A percentile compares a stretch with the other conserved stretches of the same genome.
Conservation (phyloP, 169 alveolate species). For the Plasmodium vivax region DNA sequence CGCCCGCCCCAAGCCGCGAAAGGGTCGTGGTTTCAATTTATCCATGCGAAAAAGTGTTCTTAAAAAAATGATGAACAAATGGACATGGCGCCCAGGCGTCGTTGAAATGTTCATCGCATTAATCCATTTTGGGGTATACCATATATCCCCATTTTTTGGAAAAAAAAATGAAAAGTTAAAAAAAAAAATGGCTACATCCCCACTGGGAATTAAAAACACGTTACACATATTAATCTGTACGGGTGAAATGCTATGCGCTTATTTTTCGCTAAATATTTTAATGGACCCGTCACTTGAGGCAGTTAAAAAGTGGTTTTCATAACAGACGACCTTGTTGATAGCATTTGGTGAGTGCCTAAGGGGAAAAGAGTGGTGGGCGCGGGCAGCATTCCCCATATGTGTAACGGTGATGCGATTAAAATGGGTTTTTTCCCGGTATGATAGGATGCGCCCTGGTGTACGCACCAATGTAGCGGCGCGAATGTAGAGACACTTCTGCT, state of each 20-base stretch:
- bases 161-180: too few relatives aligned
- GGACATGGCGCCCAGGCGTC: neutral
- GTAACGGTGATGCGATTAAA: neutral
- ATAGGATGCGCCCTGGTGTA: neutral
- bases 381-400: neutral
- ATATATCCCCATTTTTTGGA: neutral
- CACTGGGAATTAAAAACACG: neutral
- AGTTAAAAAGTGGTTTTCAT: conserved; percentile 41
- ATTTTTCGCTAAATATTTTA: conserved; percentile 34
- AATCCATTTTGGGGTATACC: neutral
- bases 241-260: neutral
- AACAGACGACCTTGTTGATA: conserved; percentile 21
- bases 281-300: conserved; percentile 53
- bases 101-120: neutral
- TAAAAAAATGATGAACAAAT: neutral
- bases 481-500: neutral
- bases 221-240: neutral
- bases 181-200: neutral
- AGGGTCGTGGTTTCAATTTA: neutral
- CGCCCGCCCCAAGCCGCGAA: neutral
- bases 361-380: neutral
- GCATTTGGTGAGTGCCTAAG: conserved; percentile 41
- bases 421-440: neutral
- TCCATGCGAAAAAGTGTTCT: neutral
- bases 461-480: neutral